Conservation (phyloP, 371 early-diverging fungal species). For the Nematocida minor region DNA sequence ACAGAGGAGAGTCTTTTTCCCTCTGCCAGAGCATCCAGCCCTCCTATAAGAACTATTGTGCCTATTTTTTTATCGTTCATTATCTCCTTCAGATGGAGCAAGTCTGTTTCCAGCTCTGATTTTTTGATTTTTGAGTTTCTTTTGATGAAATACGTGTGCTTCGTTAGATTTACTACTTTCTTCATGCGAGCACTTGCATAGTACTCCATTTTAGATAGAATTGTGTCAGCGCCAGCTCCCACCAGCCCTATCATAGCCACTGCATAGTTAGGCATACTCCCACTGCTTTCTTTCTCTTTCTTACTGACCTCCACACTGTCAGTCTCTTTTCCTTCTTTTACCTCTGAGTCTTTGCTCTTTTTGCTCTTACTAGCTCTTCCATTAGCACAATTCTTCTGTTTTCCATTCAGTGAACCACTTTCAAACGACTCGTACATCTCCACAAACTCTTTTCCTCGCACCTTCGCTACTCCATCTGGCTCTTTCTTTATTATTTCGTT, state of each 20-base stretch:
- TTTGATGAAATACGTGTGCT: not conserved
- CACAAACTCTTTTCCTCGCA: conserved; percentile 32
- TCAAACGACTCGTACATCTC: conserved; percentile 24
- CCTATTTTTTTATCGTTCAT: not conserved
- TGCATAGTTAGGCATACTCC: conserved; percentile 23
- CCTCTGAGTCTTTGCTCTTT: not conserved
- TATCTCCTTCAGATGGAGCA: not conserved
- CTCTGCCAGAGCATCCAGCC: conserved; percentile 39
- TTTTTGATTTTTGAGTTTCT: conserved; percentile 13
- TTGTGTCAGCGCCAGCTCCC: not conserved
- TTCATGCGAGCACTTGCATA: not conserved
- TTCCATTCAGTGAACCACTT: no score
- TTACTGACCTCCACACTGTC: not conserved
- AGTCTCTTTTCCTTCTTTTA: no score
- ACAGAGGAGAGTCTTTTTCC: conserved; percentile 7
- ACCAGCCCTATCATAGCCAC: conserved; percentile 1
- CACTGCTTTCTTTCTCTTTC: not conserved
- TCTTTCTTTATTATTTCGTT: not conserved
- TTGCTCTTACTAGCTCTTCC: not conserved
- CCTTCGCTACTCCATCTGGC: conserved; percentile 15
- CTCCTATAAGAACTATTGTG: conserved; percentile 33
- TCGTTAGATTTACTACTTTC: not conserved
- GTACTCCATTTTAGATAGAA: not conserved
- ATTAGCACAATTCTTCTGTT: not conserved
- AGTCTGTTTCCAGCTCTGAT: not conserved